Percentiles rank a stretch among this genome's conserved stretches.
Conservation (phyloP, 139 green algal species). For the Volvox reticuliferus region DNA sequence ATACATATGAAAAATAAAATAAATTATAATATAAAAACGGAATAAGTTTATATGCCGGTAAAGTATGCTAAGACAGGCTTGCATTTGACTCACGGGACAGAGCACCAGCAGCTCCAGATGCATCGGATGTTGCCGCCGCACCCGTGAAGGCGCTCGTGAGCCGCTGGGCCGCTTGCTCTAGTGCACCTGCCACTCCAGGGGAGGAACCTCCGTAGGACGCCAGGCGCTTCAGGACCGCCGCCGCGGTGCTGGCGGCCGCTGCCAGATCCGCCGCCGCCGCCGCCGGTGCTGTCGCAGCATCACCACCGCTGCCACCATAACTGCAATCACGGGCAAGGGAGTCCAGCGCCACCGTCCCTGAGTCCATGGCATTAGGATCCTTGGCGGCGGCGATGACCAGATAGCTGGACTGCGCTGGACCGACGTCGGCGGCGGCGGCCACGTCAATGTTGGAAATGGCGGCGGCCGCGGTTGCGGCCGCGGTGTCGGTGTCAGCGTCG, state of each 20-base stretch:
- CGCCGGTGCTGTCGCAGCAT: neutral
- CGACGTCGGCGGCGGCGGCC: neutral
- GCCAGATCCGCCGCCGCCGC: neutral
- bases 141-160: slow-evolving; percentile 5
- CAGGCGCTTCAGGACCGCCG: neutral
- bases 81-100: too few species aligned
- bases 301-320: neutral
- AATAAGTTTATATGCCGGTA: too few species aligned
- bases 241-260: slow-evolving; percentile 2
- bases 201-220: neutral
- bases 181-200: neutral
- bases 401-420: neutral
- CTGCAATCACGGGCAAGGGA: neutral
- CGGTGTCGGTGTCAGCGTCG: neutral
- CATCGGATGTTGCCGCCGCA: too few species aligned
- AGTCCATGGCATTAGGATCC: neutral
- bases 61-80: too few species aligned
- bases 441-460: neutral
- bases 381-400: neutral
- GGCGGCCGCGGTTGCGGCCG: neutral
- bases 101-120: too few species aligned
- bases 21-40: too few species aligned
- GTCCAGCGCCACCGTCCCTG: neutral
- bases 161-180: neutral
- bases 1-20: too few species aligned